Evolutionary conservation across 139 green algal genomes (phyloP), one percentile per base, ranked within the genome.

Genomic region (Chlorella vulgaris): DNA sequence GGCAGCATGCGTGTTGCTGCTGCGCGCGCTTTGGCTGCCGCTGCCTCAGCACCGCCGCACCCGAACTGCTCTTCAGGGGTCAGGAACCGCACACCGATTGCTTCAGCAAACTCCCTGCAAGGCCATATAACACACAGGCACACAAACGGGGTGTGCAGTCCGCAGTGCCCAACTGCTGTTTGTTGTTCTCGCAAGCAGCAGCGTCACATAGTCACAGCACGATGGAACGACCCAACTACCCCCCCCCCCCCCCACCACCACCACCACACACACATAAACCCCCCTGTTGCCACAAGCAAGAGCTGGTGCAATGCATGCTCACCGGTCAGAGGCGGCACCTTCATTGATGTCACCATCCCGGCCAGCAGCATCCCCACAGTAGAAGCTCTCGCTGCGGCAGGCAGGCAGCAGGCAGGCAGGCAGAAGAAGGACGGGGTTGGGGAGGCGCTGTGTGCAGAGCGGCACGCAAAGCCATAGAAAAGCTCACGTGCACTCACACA

Each of bases 311-410:
- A 24, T 29, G 58, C 7, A 24, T 10, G 13, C 81, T 61, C 61
- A 90, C 86, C 76, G 86, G 80, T 94, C 91, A n/a, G 66, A 89
- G 80, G 87, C 82, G 26, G 82, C 66, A 26, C 31, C 47, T 42
- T 83, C 50, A 35, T 61, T 60, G 55, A 89, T 84, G 71, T 95
- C 89, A 0, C 26, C 61, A 0, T 42, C 10, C 13, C 91, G 74
- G 7, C 92, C 92, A 2, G 90, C 92, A 19, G 88, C 88, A 65
- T 96, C 92, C 22, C 92, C 92, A 2, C 93, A 87, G 75, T 82
- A 96, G 83, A 93, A 94, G 82, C 65, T 50, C 65, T 61, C 26
- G 26, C 68, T 75, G 68, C 68, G 40, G 40, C 22, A 35, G 2
- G 36, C 8, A 55, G 38, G 38, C 10, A 55, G 33, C 36, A 70